Evolutionary conservation across 2,329 filamentous ascomycete species (phyloP), one percentile per base, ranked within the genome.

Genomic region (Colletotrichum tabaci): DNA sequence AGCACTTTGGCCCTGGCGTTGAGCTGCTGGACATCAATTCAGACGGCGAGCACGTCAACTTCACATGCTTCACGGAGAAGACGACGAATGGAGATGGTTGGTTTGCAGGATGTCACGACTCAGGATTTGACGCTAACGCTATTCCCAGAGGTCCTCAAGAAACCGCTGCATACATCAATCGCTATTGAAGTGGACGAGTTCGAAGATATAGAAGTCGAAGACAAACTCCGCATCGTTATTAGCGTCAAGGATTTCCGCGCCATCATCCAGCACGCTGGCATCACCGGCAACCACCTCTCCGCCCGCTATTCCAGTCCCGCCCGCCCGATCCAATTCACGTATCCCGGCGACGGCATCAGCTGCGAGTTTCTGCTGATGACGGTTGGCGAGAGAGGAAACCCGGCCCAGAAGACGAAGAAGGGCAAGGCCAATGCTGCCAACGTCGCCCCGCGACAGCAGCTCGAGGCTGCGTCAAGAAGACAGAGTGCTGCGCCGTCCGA

Each of bases 341-440:
- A 96, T 77, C 86, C 88, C 30, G 87, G 88, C 52, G 90, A 92
- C 69, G 92, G 91, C 44, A 85, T 95, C 42, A 82, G 89, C 47
- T 94, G 91, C 80, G 92, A 95, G 74, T 95, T 95, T 76, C 92
- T 94, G 53, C 87, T 96, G 72, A 95, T 95, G 93, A 96, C 93
- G 1, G 90, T 93, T 10, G 93, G 93, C 16, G 92, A 94, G 74
- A 85, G 86, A 69, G 86, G 82, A 38, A 86, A 85, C 56, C 80
- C 84, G 6, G 80, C 79, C 13, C 86, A 86, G 71, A 87, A 85
- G 77, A 83, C 83, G 55, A 88, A 85, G 74, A 88, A 79, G 72
- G 62, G 77, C 8, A 72, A 62, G 78, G 74, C 77, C 21, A 81
- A 84, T 72, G 78, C 81, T 0, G 80, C 81, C 56, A 88, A 85